Base-by-base conservation (phyloP, 2,329 filamentous ascomycete genomes). In the Sporothrix humicola region DNA sequence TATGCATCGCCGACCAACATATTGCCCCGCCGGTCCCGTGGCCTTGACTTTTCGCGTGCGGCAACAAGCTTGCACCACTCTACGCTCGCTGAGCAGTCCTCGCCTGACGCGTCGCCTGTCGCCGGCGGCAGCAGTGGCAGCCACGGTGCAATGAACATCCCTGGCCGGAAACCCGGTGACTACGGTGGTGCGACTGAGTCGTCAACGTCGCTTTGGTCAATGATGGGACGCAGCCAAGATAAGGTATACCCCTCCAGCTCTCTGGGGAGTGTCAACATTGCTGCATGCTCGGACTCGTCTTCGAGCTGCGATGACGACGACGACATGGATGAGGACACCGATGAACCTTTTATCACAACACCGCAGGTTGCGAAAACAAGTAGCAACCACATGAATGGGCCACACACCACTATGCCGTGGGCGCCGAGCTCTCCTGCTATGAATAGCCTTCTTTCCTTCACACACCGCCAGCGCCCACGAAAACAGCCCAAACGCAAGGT, bases 31-130 rank as follows among this genome's bases (percentile, higher is more conserved):
- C 91, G 95, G 75, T 98, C 95, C 44, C 90, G 95, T 73, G 95
- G 95, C 59, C 86, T 98, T 75, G 95, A 98, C 83, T 98, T 97
- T 82, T 95, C 95, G 56, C 89, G 95, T 77, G 95, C 95, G 12
- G 96, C 94, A 75, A 98, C 95, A 12, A 97, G 95, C 80, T 86
- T 99, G 26, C 96, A 98, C 82, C 96, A 98, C 82, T 98, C 95
- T 17, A 98, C 93, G 0, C 88, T 98, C 9, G 95, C 95, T 73
- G 93, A 97, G 77, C 89, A 92, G 80, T 92, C 93, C 0, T 96
- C 93, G 5, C 94, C 95, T 3, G 94, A 97, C 81, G 96, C 94
- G 0, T 98, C 95, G 0, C 96, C 96, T 13, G 91, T 96, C 72
- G 90, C 91, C 71, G 91, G 91, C 56, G 90, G 92, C 52, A 83